Conservation (phyloP, 2,329 filamentous ascomycete genomes). For the Pyrenophora seminiperda region DNA sequence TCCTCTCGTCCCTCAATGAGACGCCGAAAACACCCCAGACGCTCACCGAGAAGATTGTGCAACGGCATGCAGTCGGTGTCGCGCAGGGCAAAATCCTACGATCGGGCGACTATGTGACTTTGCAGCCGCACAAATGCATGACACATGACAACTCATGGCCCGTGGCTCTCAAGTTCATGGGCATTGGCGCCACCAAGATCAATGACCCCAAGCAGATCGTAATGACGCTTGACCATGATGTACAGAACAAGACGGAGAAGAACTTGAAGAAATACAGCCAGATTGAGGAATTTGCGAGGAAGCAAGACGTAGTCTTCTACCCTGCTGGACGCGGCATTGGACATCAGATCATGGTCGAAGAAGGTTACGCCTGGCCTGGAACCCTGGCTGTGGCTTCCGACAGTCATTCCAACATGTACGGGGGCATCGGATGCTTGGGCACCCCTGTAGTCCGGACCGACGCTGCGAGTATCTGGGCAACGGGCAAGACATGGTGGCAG, state of each 20-base stretch:
- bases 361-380: slow-evolving; percentile 82
- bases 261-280: slow-evolving; percentile 83
- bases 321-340: slow-evolving; percentile 81
- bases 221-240: slow-evolving; percentile 85
- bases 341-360: slow-evolving; percentile 91
- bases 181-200: slow-evolving; percentile 76
- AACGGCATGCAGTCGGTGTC: slow-evolving; percentile 77
- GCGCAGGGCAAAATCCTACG: slow-evolving; percentile 74
- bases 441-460: slow-evolving; percentile 87
- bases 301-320: slow-evolving; percentile 79
- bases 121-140: slow-evolving; percentile 76
- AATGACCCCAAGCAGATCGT: slow-evolving; percentile 75
- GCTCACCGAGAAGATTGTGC: slow-evolving; percentile 90
- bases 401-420: slow-evolving; percentile 82
- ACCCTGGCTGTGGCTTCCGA: slow-evolving; percentile 81
- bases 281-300: slow-evolving; percentile 80
- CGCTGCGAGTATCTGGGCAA: slow-evolving; percentile 84
- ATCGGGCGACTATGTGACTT: slow-evolving; percentile 81
- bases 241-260: slow-evolving; percentile 77
- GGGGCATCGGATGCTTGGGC: slow-evolving; percentile 75
- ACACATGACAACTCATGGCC: slow-evolving; percentile 86
- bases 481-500: slow-evolving; percentile 84
- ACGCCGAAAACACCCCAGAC: slow-evolving; percentile 68
- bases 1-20: slow-evolving; percentile 71
- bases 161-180: slow-evolving; percentile 79